These are phyloP conservation scores for Cordyceps pruinosa DNA, from an alignment of 2,329 filamentous ascomycete genomes.

Conservation along the genomic window DNA sequence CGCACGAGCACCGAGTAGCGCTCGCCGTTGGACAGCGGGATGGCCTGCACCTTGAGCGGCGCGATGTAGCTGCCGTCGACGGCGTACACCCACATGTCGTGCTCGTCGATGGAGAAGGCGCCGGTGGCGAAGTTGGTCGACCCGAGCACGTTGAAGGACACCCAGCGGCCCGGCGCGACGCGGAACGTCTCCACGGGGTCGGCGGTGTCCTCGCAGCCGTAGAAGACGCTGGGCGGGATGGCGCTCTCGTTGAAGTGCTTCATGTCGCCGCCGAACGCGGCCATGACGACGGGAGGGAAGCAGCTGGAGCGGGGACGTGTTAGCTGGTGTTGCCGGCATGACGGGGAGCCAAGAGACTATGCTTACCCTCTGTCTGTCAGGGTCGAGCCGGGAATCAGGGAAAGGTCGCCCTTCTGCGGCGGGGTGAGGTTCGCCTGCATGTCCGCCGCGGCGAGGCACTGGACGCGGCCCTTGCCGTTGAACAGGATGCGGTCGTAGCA, in stretches of 20 bases:
- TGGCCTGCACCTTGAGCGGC: constrained; percentile 41
- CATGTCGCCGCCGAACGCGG: constrained; percentile 22
- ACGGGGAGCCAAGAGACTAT: not conserved
- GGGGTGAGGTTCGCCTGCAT: constrained; percentile 32
- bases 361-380: constrained; percentile 37
- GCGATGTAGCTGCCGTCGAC: constrained; percentile 49
- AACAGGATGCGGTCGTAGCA: constrained; percentile 57
- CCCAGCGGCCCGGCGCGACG: constrained; percentile 36
- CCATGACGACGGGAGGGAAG: constrained; percentile 35
- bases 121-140: constrained; percentile 40
- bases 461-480: constrained; percentile 53
- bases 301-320: constrained; percentile 21
- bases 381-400: constrained; percentile 21
- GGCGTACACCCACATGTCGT: constrained; percentile 46
- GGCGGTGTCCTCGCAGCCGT: constrained; percentile 40
- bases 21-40: constrained; percentile 44
- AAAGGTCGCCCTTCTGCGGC: constrained; percentile 25
- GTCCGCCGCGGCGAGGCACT: constrained; percentile 41
- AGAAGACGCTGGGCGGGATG: constrained; percentile 37
- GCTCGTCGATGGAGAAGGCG: constrained; percentile 43
- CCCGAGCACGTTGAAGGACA: constrained; percentile 49
- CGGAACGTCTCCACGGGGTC: constrained; percentile 37
- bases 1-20: constrained; percentile 45
- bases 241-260: constrained; percentile 24
- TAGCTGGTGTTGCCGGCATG: not conserved